Base-by-base conservation (phyloP, 352 stramenopile genomes). In the Blastocystis sp. region DNA sequence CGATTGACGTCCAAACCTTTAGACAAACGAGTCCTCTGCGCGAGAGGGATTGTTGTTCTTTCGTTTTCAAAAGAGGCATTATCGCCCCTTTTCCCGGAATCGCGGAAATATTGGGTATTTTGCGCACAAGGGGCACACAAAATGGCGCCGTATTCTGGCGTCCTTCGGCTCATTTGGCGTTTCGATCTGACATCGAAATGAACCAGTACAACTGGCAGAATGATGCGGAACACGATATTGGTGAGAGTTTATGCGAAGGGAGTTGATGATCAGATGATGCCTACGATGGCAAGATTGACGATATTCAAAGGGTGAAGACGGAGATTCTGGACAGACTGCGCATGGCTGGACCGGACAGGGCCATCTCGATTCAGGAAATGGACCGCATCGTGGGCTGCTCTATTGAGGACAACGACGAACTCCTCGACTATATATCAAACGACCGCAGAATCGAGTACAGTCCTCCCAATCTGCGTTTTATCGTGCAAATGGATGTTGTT, bases 341-440 rank as follows among this genome's bases (percentile, higher is more conserved):
- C 10, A n/a, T 56, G 48, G 41, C 66, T 14, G 19, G 41, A 21
- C 66, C 28, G 52, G 19, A 84, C 60, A 69, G 19, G 23, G 14
- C 11, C 2, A 66, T 84, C 7, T 34, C 56, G 5, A 67, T 84
- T 19, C 45, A 84, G 40, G 74, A 84, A 34, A 38, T 84, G 17
- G 52, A 38, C 69, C 74, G 60, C 10, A 14, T 53, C 34, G 19
- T 84, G 9, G 21, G 48, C 21, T 84, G 66, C 48, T 53, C 65
- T 17, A 84, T 84, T 52, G 45, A 84, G 48, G 56, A 64, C 21
- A 84, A 69, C 17, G 38, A 84, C 23, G 74, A 84, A 45, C 23
- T 84, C 10, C 28, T 84, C n/a, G 34, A 61, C 38, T 45, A 56
- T 14, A 53, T 84, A 2, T 17, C 65, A 14, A 43, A 28, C 21